Percentiles rank a stretch among this genome's conserved stretches.
Conservation (phyloP, 257 asterid genomes). For the Solanum infundibuliforme region DNA sequence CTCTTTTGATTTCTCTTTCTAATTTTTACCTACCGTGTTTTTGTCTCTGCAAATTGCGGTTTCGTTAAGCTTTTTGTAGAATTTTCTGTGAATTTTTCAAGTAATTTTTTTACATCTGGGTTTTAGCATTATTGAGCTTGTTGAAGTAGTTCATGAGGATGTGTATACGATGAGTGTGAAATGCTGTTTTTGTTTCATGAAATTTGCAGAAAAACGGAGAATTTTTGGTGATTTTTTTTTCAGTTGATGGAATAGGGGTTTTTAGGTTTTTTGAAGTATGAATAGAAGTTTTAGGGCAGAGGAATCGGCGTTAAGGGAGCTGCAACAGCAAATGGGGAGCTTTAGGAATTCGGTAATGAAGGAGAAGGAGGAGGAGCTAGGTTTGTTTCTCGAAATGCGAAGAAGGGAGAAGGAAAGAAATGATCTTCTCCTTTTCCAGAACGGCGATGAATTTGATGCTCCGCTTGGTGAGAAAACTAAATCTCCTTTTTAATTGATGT, state of each 20-base stretch:
- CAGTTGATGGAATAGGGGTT: neutral
- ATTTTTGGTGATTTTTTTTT: neutral
- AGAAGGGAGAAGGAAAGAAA: neutral
- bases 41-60: neutral
- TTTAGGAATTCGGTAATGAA: neutral
- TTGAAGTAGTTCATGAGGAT: neutral
- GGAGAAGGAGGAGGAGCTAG: conserved; percentile 9
- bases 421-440: neutral
- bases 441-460: conserved; percentile 5
- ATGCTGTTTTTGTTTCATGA: neutral
- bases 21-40: neutral
- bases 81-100: neutral
- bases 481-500: neutral
- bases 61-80: neutral
- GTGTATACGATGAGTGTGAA: neutral
- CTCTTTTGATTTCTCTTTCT: neutral
- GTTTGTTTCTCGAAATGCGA: conserved; percentile 4
- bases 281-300: neutral
- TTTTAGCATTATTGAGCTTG: neutral
- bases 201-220: neutral
- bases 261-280: neutral
- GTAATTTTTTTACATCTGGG: neutral
- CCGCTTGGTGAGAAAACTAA: neutral
- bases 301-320: neutral
- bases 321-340: neutral